Percentiles rank a stretch among this genome's conserved stretches.
Conservation (phyloP, 2,329 filamentous ascomycete species). For the Trichoderma sp. region DNA sequence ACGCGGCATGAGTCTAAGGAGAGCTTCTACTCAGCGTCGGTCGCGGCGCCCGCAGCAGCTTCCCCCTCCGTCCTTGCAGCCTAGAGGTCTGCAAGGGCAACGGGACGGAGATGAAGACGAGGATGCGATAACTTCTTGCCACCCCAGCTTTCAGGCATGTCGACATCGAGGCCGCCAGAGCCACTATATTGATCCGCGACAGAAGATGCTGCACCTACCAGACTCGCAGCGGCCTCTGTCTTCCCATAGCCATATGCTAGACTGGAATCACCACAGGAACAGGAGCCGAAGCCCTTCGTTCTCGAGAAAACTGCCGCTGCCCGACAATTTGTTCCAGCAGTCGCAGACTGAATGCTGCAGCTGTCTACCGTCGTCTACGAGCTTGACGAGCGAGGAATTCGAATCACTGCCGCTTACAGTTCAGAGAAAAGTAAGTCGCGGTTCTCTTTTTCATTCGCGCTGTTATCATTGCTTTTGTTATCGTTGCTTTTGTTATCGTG, state of each 20-base stretch:
- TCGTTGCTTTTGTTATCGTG: too few relatives aligned
- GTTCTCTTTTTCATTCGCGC: conserved; percentile 19
- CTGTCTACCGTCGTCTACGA: conserved; percentile 28
- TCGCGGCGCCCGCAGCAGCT: conserved; percentile 8
- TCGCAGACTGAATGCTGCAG: conserved; percentile 20
- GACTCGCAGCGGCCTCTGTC: conserved; percentile 27
- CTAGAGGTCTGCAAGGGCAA: conserved; percentile 3
- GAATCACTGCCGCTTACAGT: conserved; percentile 53
- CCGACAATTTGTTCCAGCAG: conserved; percentile 23
- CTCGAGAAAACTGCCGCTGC: conserved; percentile 25
- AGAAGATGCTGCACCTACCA: conserved; percentile 18
- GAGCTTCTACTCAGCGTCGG: conserved; percentile 10
- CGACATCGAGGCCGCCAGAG: conserved; percentile 24
- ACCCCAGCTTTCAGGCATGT: conserved; percentile 18
- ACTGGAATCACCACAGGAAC: conserved; percentile 17
- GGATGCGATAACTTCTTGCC: conserved; percentile 8
- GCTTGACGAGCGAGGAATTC: conserved; percentile 42
- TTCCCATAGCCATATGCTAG: conserved; percentile 26
- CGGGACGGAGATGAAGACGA: conserved; percentile 10
- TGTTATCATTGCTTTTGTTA: conserved; percentile 12
- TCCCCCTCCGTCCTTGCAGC: background rate
- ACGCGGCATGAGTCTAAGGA: conserved; percentile 4
- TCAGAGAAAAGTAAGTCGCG: conserved; percentile 52
- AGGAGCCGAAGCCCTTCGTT: conserved; percentile 14
- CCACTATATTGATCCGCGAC: conserved; percentile 24